Conservation (phyloP, 768 basidiomycete genomes). For the Calvatia gigantea region DNA sequence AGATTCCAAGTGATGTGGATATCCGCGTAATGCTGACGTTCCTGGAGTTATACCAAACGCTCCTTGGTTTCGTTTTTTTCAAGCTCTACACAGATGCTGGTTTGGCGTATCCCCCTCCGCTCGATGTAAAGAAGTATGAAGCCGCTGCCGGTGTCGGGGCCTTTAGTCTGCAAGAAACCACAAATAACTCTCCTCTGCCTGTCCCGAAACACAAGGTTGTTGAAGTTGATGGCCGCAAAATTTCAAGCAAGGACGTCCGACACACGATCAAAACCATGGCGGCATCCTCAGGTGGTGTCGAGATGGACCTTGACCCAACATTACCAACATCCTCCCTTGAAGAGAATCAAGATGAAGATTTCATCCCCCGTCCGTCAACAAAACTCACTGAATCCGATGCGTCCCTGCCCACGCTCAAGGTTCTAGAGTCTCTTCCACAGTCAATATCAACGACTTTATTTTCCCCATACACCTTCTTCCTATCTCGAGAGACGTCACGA, state of each 20-base stretch:
- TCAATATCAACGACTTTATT: conserved; percentile 66
- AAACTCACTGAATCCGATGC: conserved; percentile 41
- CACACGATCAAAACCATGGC: conserved; percentile 59
- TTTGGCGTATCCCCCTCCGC: conserved; percentile 91
- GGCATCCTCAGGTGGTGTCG: conserved; percentile 30
- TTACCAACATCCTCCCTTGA: conserved; percentile 20
- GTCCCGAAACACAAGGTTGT: conserved; percentile 48
- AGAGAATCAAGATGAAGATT: conserved; percentile 51
- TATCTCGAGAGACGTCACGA: conserved; percentile 90
- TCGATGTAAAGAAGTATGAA: conserved; percentile 83
- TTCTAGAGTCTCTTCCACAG: conserved; percentile 57
- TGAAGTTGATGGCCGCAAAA: conserved; percentile 37
- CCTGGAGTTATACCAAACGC: conserved; percentile 94
- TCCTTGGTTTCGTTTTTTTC: conserved; percentile 94
- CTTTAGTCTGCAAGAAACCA: conserved; percentile 64
- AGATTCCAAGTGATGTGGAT: conserved; percentile 96
- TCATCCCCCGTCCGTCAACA: conserved; percentile 56
- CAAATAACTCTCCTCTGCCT: conserved; percentile 27
- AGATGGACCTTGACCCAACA: conserved; percentile 23
- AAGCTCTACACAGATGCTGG: conserved; percentile 96
- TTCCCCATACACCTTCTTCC: conserved; percentile 83
- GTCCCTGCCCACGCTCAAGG: conserved; percentile 65
- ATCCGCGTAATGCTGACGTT: conserved; percentile 98
- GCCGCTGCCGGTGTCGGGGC: conserved; percentile 86
- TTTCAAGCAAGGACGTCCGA: conserved; percentile 52